A percentile compares a stretch with the other conserved stretches of the same genome.
Conservation (phyloP, 345 rosid genomes). For the Citrus reticulata region DNA sequence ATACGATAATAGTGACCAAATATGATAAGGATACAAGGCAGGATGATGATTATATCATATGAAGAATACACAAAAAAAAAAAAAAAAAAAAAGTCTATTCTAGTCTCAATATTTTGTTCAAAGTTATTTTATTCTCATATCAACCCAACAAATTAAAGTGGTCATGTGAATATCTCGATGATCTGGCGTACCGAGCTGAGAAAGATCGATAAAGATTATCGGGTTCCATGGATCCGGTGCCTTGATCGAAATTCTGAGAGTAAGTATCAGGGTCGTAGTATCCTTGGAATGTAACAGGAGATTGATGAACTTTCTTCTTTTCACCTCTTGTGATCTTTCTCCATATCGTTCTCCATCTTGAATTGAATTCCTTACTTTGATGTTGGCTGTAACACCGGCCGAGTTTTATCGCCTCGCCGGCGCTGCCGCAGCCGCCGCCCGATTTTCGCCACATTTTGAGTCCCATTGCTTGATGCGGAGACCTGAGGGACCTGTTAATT, state of each 20-base stretch:
- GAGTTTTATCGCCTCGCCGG: constrained; percentile 8
- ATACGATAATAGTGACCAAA: not conserved
- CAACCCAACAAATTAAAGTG: constrained; percentile 1
- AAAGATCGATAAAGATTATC: constrained; percentile 51
- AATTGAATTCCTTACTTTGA: not conserved
- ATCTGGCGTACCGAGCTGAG: constrained; percentile 54
- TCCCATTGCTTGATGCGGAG: constrained; percentile 9
- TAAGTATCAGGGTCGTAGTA: constrained; percentile 45
- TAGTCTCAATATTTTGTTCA: not conserved
- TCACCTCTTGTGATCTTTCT: constrained; percentile 36
- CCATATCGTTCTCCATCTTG: constrained; percentile 35
- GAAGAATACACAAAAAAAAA: too few relatives aligned
- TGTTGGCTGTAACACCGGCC: constrained; percentile 9
- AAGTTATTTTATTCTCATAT: not conserved
- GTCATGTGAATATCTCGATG: constrained; percentile 15
- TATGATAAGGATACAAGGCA: too few relatives aligned
- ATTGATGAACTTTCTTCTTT: constrained; percentile 23
- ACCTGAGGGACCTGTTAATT: too few relatives aligned
- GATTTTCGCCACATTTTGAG: constrained; percentile 19
- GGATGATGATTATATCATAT: too few relatives aligned
- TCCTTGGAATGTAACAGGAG: constrained; percentile 4
- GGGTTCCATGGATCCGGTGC: constrained; percentile 40
- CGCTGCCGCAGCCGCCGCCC: constrained; percentile 6
- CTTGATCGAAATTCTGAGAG: constrained; percentile 57
- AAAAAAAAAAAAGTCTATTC: too few relatives aligned